Evolutionary conservation across 2,329 filamentous ascomycete species (phyloP), one percentile per base, ranked within the genome.

Genomic region (Talaromyces amestolkiae): DNA sequence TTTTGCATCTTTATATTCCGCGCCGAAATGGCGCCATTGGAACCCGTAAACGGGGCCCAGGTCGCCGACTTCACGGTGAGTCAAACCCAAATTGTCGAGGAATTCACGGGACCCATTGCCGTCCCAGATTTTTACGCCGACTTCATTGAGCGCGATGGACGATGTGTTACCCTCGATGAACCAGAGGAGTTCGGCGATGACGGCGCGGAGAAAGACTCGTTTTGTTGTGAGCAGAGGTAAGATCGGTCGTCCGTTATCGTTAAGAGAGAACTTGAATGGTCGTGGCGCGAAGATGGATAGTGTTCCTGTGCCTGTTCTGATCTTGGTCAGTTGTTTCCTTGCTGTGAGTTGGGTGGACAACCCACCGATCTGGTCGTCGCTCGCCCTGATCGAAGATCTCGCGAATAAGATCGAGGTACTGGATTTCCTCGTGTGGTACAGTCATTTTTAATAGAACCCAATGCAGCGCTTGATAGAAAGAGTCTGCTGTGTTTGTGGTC

Each of bases 21-120:
- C 95, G 60, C 95, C 95, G 73, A 99, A 99, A 79, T 98, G 94
- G 3, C 95, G 91, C 95, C 95, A 99, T 80, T 99, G 95, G 81
- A 99, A 99, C 1, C 95, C 95, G 76, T 99, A 99, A 0, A 98
- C 93, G 35, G 95, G 95, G 0, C 95, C 95, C 0, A 99, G 84
- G 74, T 99, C 95, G 69, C 95, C 95, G 22, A 89, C 91, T 61
- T 87, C 91, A 66, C 94, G 91, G 75, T 97, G 88, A 0, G 84
- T 83, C 7, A 98, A 85, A 0, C 94, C 94, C 1, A 95, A 86
- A 68, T 84, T 89, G 81, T 99, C 94, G 43, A 99, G 90, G 77
- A 91, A 98, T 73, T 89, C 90, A 72, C 95, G 91, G 56, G 89
- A 93, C 51, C 94, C 95, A 76, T 99, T 99, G 72, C 93, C 94